Evolutionary conservation across 805 yeast species (phyloP).

Genomic region (Saturnispora mendoncae): DNA sequence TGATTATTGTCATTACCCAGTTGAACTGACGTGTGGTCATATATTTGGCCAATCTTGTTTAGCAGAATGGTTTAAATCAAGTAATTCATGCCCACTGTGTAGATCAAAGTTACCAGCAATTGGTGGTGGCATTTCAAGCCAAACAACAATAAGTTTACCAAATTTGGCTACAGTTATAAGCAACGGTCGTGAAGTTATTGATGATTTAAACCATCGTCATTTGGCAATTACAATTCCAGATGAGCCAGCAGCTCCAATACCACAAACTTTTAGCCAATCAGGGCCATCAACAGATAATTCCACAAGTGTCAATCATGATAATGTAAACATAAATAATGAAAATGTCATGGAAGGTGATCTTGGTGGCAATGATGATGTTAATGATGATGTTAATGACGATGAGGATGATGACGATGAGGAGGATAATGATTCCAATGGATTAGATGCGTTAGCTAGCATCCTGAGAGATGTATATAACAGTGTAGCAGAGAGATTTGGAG

Average conservation of each 20-base stretch:
- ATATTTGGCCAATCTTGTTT: constrained; percentile 81
- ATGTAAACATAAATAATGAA: neutral
- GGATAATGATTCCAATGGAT: constrained; percentile 6
- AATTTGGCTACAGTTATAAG: constrained; percentile 29
- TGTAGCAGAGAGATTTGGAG: constrained; percentile 6
- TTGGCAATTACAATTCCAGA: constrained; percentile 12
- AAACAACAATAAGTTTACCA: constrained; percentile 30
- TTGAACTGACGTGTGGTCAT: constrained; percentile 78
- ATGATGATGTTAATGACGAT: neutral
- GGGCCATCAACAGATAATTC: neutral
- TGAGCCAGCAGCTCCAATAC: neutral
- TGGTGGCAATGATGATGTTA: neutral
- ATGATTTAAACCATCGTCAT: constrained; percentile 26
- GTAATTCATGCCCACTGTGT: constrained; percentile 81
- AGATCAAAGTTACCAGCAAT: constrained; percentile 42
- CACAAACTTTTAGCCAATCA: neutral
- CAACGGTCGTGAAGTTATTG: constrained; percentile 25
- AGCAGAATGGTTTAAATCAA: constrained; percentile 69
- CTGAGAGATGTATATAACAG: constrained; percentile 6
- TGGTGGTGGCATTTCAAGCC: constrained; percentile 15
- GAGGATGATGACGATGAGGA: neutral
- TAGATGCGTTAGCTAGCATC: constrained; percentile 7
- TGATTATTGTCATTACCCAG: constrained; percentile 49
- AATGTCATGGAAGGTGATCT: too few species aligned
- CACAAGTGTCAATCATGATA: neutral